Base-by-base conservation (phyloP, 768 basidiomycete species). In the Phaffia tasmanica region DNA sequence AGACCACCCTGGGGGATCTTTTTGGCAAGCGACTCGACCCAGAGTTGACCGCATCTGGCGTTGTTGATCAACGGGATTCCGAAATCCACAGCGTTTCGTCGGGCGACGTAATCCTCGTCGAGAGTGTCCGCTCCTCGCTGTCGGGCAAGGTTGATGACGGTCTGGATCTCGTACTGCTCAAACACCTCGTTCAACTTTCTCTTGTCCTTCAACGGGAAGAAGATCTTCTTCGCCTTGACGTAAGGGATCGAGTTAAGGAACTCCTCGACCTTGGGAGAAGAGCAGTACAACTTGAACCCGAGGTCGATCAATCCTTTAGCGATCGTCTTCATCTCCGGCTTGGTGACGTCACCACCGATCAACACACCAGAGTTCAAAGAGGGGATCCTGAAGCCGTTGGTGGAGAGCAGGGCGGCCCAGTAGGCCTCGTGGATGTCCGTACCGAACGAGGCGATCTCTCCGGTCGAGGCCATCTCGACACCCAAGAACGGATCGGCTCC, bases 161-260 rank as follows among this genome's bases (percentile, higher is more conserved):
- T 86, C 73, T 91, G 87, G 72, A 99, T 94, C 71, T 97, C 89
- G 76, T 86, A 87, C 76, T 94, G 88, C 75, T 90, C 88, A 70
- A 89, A 93, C 16, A 94, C 94, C 75, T 91, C 86, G 47, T 89
- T 86, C 19, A 98, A 81, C 76, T 89, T 91, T 57, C 95, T 82
- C 81, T 99, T 98, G 78, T 99, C 95, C 70, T 88, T 85, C 59
- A 87, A 87, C 5, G 95, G 95, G 86, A 99, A 94, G 79, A 91
- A 84, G 73, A 99, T 97, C 67, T 86, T 86, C 80, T 90, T 87
- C 63, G 74, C 65, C 61, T 71, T 70, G 32, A 71, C 64, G 63
- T 73, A 73, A 23, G 72, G 71, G 30, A 73, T 67, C n/a, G 71
- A 65, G 69, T 71, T 71, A 64, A 73, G 64, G 71, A 70, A 70